Conservation (phyloP, 1,284 basidiomycete genomes). For the Testicularia cyperi region DNA sequence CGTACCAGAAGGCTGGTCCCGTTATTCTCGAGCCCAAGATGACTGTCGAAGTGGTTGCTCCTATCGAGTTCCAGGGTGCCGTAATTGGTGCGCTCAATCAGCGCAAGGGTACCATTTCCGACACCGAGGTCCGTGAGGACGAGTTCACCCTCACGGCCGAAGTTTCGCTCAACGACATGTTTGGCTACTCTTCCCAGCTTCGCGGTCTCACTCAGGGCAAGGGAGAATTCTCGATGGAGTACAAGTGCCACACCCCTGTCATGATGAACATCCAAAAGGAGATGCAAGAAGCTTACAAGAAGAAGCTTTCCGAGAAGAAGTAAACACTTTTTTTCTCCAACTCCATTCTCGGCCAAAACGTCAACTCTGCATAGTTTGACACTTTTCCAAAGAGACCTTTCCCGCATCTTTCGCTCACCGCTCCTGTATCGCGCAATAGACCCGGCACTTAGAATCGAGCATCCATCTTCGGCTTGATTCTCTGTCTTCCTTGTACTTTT, state of each 20-base stretch:
- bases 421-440: too few relatives aligned
- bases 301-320: conserved; percentile 46
- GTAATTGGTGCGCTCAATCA: conserved; percentile 95
- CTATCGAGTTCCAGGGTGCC: conserved; percentile 92
- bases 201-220: conserved; percentile 81
- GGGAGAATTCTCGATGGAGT: conserved; percentile 76
- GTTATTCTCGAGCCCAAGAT: conserved; percentile 96
- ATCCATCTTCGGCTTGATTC: too few relatives aligned
- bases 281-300: conserved; percentile 66
- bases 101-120: conserved; percentile 88
- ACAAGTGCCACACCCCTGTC: conserved; percentile 79
- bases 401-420: too few relatives aligned
- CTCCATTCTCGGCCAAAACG: too few relatives aligned
- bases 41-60: conserved; percentile 96
- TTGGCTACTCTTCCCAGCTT: conserved; percentile 71
- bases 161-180: conserved; percentile 97
- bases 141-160: conserved; percentile 92
- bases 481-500: too few relatives aligned
- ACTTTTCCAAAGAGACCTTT: too few relatives aligned
- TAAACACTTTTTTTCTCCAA: conserved; percentile 1
- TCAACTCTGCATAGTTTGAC: too few relatives aligned
- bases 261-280: conserved; percentile 83
- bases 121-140: conserved; percentile 94
- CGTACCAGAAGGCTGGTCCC: conserved; percentile 74
- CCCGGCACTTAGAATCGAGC: too few relatives aligned